These are phyloP conservation scores for Dothiorella sarmentorum DNA, from an alignment of 2,329 filamentous ascomycete genomes.

Conservation along the genomic window DNA sequence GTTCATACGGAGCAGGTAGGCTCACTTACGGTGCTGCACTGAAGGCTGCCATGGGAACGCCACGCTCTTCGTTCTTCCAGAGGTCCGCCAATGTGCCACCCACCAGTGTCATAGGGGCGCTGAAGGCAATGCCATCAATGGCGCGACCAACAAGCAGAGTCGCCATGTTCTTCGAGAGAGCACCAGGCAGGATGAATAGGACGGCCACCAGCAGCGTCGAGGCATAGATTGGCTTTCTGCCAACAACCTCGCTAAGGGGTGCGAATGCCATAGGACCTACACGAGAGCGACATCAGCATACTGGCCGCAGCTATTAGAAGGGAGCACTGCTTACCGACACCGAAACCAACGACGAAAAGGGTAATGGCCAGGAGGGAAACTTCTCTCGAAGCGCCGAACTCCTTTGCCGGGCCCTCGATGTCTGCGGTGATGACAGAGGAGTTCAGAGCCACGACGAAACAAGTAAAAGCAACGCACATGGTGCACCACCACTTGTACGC, in stretches of 20 bases:
- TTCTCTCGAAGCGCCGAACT: constrained; percentile 68
- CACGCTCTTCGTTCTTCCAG: constrained; percentile 80
- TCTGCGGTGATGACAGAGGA: constrained; percentile 78
- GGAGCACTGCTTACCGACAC: constrained; percentile 54
- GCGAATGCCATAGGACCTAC: constrained; percentile 73
- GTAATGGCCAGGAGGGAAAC: constrained; percentile 69
- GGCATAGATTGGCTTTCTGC: constrained; percentile 67
- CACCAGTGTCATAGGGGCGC: constrained; percentile 80
- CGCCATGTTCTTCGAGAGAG: constrained; percentile 69
- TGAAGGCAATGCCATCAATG: constrained; percentile 81
- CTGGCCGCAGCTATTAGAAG: neutral
- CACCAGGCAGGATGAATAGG: constrained; percentile 77
- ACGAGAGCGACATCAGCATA: neutral
- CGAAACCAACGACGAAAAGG: constrained; percentile 78
- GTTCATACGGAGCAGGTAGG: neutral
- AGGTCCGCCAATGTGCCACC: constrained; percentile 79
- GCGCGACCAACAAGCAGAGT: constrained; percentile 73
- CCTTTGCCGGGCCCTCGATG: constrained; percentile 58
- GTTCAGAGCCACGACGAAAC: constrained; percentile 48
- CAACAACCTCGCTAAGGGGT: constrained; percentile 71
- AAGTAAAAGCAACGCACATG: constrained; percentile 69
- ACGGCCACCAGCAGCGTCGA: constrained; percentile 67
- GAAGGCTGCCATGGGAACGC: constrained; percentile 84
- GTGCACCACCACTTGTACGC: constrained; percentile 73
- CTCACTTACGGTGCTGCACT: constrained; percentile 63